phyloP scores from a whole-genome alignment of 1,139 yeast species.

The Scheffersomyces insectosa region DNA sequence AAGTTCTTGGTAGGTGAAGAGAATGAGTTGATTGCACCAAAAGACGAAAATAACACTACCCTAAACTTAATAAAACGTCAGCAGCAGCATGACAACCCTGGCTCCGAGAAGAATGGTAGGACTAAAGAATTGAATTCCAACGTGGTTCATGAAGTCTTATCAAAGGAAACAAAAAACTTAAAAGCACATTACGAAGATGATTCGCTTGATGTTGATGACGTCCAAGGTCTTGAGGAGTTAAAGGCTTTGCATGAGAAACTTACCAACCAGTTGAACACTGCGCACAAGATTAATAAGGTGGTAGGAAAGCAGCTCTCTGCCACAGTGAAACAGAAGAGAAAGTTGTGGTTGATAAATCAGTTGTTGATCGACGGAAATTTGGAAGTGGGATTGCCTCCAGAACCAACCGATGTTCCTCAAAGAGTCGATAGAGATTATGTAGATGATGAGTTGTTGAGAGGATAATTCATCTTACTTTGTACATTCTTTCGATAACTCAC shows the following conservation, averaged over 20 bases:
- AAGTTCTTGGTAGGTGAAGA: slow-evolving; percentile 18
- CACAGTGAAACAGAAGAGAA: slow-evolving; percentile 38
- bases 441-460: slow-evolving; percentile 30
- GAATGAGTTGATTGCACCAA: slow-evolving; percentile 5
- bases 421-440: slow-evolving; percentile 29
- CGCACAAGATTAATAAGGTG: slow-evolving; percentile 47
- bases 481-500: too few relatives aligned
- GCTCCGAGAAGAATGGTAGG: slow-evolving; percentile 8
- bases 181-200: slow-evolving; percentile 6
- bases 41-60: slow-evolving; percentile 6
- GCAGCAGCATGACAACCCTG: slow-evolving; percentile 9
- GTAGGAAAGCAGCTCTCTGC: slow-evolving; percentile 43
- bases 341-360: slow-evolving; percentile 60
- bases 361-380: slow-evolving; percentile 53
- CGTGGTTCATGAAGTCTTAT: slow-evolving; percentile 7
- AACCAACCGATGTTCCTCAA: slow-evolving; percentile 16
- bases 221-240: slow-evolving; percentile 19
- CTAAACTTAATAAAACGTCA: slow-evolving; percentile 15
- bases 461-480: neutral
- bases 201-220: slow-evolving; percentile 14
- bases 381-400: slow-evolving; percentile 36
- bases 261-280: slow-evolving; percentile 35
- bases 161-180: slow-evolving; percentile 5
- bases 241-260: slow-evolving; percentile 20
- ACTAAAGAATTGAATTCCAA: slow-evolving; percentile 3